These are phyloP conservation scores for Castanea mollissima DNA, from an alignment of 306 rosid genomes.

Conservation along the genomic window DNA sequence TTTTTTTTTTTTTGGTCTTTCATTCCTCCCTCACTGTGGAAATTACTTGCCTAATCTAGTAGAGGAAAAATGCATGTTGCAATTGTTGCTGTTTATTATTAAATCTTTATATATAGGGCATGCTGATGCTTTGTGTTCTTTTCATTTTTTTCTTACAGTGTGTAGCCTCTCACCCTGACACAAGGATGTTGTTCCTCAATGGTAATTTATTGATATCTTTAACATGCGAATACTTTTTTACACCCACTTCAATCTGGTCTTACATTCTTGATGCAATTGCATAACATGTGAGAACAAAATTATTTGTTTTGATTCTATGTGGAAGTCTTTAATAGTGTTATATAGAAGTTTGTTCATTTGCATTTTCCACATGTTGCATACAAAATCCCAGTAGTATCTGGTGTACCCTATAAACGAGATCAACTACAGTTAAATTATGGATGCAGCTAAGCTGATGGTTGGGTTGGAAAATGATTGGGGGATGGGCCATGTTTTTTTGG, in stretches of 20 bases:
- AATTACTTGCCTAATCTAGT: too few relatives aligned
- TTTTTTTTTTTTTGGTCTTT: too few relatives aligned
- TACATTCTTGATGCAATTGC: slow-evolving; percentile 9
- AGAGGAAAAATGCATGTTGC: neutral
- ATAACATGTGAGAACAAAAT: neutral
- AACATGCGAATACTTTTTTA: slow-evolving; percentile 13
- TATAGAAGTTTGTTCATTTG: neutral
- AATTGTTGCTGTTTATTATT: neutral
- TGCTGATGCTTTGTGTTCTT: slow-evolving; percentile 21
- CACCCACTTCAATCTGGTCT: slow-evolving; percentile 7
- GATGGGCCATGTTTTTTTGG: neutral
- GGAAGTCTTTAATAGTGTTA: neutral
- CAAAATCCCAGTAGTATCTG: neutral
- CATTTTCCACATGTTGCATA: neutral
- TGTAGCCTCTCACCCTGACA: slow-evolving; percentile 84
- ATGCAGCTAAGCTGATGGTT: neutral
- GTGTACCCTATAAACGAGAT: neutral
- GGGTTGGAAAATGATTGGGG: neutral
- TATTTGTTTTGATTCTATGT: neutral
- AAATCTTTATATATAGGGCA: neutral
- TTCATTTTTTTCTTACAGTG: slow-evolving; percentile 46
- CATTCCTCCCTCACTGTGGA: too few relatives aligned
- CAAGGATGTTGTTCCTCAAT: slow-evolving; percentile 70
- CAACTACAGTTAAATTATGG: neutral
- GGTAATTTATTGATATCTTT: slow-evolving; percentile 55